Conservation (phyloP, 257 asterid genomes). For the Pogostemon cablin region DNA sequence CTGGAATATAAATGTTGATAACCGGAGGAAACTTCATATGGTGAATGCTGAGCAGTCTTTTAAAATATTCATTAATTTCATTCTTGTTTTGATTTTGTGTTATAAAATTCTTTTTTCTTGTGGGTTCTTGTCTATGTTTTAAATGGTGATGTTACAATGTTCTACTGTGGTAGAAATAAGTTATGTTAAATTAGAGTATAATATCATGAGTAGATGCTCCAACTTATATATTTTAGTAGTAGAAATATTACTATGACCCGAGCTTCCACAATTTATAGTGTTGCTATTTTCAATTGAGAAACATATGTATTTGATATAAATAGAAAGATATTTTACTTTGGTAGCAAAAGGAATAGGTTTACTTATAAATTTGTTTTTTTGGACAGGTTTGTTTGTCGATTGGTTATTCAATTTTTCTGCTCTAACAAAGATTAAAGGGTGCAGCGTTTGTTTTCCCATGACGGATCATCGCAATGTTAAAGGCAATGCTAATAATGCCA, state of each 20-base stretch:
- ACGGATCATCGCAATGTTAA: constrained; percentile 47
- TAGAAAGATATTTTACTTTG: too few relatives aligned
- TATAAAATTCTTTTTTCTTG: background rate
- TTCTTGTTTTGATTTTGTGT: background rate
- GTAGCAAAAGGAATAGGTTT: background rate
- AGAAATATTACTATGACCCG: background rate
- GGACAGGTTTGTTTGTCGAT: constrained; percentile 14
- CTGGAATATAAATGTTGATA: constrained; percentile 15
- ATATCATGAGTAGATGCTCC: background rate
- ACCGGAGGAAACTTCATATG: background rate
- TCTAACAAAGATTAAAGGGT: constrained; percentile 10
- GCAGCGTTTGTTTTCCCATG: constrained; percentile 30
- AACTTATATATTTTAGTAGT: background rate
- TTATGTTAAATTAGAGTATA: background rate
- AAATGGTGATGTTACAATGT: background rate
- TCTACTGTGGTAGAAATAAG: background rate
- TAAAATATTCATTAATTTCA: background rate
- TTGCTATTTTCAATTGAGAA: background rate
- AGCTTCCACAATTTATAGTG: background rate
- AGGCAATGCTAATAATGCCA: constrained; percentile 37
- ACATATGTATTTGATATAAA: too few relatives aligned
- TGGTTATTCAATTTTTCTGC: constrained; percentile 6
- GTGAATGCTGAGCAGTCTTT: constrained; percentile 1
- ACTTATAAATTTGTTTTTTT: background rate
- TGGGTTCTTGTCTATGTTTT: background rate